A percentile compares a stretch with the other conserved stretches of the same genome.
Evolutionary conservation across 306 rosid species (phyloP).

Genomic region (Trifolium subterraneum): DNA sequence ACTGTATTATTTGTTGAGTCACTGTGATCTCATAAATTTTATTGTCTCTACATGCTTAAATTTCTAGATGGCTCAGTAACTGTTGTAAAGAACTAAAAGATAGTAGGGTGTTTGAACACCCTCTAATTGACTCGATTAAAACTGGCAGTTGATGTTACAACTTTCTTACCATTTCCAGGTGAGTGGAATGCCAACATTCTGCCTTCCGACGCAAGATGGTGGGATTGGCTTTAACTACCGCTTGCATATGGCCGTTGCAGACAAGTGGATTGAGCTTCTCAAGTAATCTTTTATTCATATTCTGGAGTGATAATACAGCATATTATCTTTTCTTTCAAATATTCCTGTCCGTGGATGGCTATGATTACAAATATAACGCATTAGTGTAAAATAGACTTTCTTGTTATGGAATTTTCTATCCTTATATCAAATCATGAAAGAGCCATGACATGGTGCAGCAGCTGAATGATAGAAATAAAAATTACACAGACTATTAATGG

Average conservation of each 20-base stretch:
- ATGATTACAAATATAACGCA: slow-evolving; percentile 14
- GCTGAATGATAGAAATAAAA: slow-evolving; percentile 8
- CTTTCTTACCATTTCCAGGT: slow-evolving; percentile 65
- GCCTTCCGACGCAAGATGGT: slow-evolving; percentile 84
- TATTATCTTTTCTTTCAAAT: slow-evolving; percentile 36
- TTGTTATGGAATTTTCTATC: slow-evolving; percentile 16
- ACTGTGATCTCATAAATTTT: slow-evolving; percentile 23
- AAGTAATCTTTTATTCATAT: slow-evolving; percentile 56
- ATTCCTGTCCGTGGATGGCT: slow-evolving; percentile 25
- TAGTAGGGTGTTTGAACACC: slow-evolving; percentile 21
- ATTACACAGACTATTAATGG: background rate
- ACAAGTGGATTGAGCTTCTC: slow-evolving; percentile 98
- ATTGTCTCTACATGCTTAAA: slow-evolving; percentile 27
- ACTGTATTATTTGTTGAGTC: slow-evolving; percentile 21
- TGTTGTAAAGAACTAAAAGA: slow-evolving; percentile 24
- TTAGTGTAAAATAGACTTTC: slow-evolving; percentile 5
- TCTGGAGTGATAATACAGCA: slow-evolving; percentile 18
- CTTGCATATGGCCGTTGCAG: slow-evolving; percentile 96
- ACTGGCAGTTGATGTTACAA: slow-evolving; percentile 23
- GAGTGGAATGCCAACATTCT: slow-evolving; percentile 98
- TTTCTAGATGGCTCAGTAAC: slow-evolving; percentile 15
- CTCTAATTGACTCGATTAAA: slow-evolving; percentile 25
- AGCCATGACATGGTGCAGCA: slow-evolving; percentile 5
- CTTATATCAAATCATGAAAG: slow-evolving; percentile 25
- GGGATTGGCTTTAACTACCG: slow-evolving; percentile 97